Evolutionary conservation across 2,329 filamentous ascomycete genomes (phyloP).

Genomic region (Penicillium sclerotigenum): DNA sequence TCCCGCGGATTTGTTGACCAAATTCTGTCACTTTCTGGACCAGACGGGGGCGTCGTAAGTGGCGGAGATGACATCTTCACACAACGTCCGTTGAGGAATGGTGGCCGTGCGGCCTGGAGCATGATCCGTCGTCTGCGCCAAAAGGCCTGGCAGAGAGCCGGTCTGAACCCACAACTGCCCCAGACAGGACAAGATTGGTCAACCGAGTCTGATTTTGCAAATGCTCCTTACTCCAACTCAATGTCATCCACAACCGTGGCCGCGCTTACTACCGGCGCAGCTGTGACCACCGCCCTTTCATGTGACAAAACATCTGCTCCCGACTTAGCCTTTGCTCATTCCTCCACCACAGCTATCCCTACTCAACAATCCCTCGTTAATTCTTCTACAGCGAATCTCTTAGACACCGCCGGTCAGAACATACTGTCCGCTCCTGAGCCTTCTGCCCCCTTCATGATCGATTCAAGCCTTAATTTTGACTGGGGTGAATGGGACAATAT

Average conservation of each 20-base stretch:
- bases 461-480: constrained; percentile 46
- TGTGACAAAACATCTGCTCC: not conserved
- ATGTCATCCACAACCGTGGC: not conserved
- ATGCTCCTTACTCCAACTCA: not conserved
- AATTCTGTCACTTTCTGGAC: constrained; percentile 46
- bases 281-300: not conserved
- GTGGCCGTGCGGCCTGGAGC: constrained; percentile 48
- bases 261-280: constrained; percentile 7
- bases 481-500: constrained; percentile 51
- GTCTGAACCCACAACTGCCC: constrained; percentile 45
- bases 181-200: constrained; percentile 45
- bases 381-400: constrained; percentile 13
- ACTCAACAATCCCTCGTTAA: not conserved
- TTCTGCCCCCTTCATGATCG: constrained; percentile 35
- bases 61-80: constrained; percentile 45
- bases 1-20: constrained; percentile 48
- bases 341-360: not conserved
- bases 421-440: constrained; percentile 3
- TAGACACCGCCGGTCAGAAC: constrained; percentile 12
- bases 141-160: constrained; percentile 49
- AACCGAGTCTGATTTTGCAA: constrained; percentile 8
- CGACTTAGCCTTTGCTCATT: not conserved
- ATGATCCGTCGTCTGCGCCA: constrained; percentile 48
- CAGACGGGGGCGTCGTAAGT: constrained; percentile 46
- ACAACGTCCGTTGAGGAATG: constrained; percentile 46